These are phyloP conservation scores for Aspergillus caelatus DNA, from an alignment of 2,329 filamentous ascomycete species.

Conservation along the genomic window DNA sequence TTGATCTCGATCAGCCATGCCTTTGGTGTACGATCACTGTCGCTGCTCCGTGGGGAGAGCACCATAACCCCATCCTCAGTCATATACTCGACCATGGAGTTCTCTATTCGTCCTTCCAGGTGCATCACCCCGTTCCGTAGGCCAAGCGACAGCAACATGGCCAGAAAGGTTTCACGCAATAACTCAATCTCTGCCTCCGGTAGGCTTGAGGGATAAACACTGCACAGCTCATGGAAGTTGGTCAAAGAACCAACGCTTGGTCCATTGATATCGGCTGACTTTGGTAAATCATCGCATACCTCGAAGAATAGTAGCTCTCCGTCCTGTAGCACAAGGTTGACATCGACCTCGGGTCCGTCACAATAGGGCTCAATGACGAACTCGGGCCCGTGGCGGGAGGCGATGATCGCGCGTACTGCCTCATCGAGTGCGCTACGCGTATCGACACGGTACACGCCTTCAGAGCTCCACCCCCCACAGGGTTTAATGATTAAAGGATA, in stretches of 20 bases:
- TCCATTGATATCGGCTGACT: slow-evolving; percentile 5
- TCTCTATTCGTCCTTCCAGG: slow-evolving; percentile 11
- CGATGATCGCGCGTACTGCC: not conserved
- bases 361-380: slow-evolving; percentile 17
- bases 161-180: not conserved
- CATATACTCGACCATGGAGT: slow-evolving; percentile 4
- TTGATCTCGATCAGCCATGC: slow-evolving; percentile 15
- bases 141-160: slow-evolving; percentile 4
- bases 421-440: not conserved
- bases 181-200: slow-evolving; percentile 1
- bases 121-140: slow-evolving; percentile 9
- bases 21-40: not conserved
- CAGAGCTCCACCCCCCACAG: not conserved
- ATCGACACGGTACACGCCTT: not conserved
- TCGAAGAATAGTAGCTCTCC: slow-evolving; percentile 18
- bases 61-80: not conserved
- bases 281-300: slow-evolving; percentile 18
- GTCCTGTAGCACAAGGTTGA: slow-evolving; percentile 20
- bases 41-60: not conserved
- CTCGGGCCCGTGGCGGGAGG: not conserved
- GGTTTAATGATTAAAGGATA: slow-evolving; percentile 11
- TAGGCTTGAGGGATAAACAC: slow-evolving; percentile 7
- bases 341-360: slow-evolving; percentile 21
- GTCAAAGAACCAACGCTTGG: not conserved
- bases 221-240: slow-evolving; percentile 7